Evolutionary conservation across 2,329 filamentous ascomycete genomes (phyloP), one percentile per base, ranked within the genome.

Genomic region (Diaporthe caulivora): DNA sequence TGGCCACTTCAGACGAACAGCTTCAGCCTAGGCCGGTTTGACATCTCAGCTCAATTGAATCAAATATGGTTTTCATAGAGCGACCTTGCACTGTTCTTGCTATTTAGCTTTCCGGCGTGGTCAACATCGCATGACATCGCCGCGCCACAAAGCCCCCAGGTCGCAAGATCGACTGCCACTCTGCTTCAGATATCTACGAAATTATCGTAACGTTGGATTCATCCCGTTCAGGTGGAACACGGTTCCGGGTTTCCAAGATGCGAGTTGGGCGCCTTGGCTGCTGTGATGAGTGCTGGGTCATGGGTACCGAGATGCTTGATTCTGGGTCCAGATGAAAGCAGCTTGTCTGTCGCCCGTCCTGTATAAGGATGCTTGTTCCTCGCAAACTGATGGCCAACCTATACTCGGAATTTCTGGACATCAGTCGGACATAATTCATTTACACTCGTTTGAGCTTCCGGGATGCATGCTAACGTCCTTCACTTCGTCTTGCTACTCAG

Each of bases 11-110:
- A 29, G 62, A 65, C 31, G 62, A 65, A 65, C 62, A 65, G 21
- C 44, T 51, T 31, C 26, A 31, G 62, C 31, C 44, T 65, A 65
- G 62, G 8, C 62, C 37, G 44, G 62, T 65, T 65, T 65, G 62
- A 65, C 29, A 40, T 65, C 11, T 15, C 44, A 26, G 29, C 21
- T 40, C 21, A 37, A 24, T 2, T 18, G 10, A 24, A 26, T 21
- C 62, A 24, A 34, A 34, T 37, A 29, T 26, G 29, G 26, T 21
- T 26, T 24, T 17, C 4, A 34, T 1, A 49, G 29, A 51, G 44
- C 44, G 29, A 21, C 13, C 3, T 37, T 13, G 13, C 44, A 34
- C 44, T 26, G 5, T 26, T 51, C 40, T 31, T 10, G 6, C 24
- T 40, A 18, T 51, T 51, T 51, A 13, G 44, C 29, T 21, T 51